phyloP scores from a whole-genome alignment of 768 basidiomycete species.

The Phanerodontia chrysosporium region DNA sequence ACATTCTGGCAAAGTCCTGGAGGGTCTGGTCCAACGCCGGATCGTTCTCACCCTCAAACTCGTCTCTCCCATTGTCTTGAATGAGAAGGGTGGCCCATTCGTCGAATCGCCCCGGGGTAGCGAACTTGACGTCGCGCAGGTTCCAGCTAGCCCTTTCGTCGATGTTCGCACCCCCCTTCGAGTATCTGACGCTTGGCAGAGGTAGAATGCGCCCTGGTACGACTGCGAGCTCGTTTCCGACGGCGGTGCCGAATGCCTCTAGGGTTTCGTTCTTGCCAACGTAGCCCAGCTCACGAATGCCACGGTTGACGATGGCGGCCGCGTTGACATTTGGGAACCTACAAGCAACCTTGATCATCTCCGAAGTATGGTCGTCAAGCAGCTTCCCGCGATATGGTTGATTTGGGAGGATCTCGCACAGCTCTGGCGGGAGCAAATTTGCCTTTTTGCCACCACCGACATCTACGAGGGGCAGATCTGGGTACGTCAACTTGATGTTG shows the following conservation, averaged over 20 bases:
- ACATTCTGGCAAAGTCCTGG: constrained; percentile 58
- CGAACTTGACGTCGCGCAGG: constrained; percentile 55
- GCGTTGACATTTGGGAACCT: constrained; percentile 48
- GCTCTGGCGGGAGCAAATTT: constrained; percentile 41
- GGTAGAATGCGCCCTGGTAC: constrained; percentile 51
- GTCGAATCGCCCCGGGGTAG: constrained; percentile 47
- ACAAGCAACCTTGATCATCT: constrained; percentile 48
- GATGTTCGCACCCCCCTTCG: constrained; percentile 27
- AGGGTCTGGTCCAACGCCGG: constrained; percentile 45
- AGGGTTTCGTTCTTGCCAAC: constrained; percentile 29
- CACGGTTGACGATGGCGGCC: constrained; percentile 37
- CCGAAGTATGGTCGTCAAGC: constrained; percentile 47
- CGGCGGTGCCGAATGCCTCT: constrained; percentile 39
- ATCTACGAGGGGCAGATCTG: constrained; percentile 42
- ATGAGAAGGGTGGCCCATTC: constrained; percentile 72
- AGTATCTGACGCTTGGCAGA: constrained; percentile 40
- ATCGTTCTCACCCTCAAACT: constrained; percentile 54
- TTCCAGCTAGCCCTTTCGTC: constrained; percentile 52
- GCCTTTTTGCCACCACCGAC: constrained; percentile 39
- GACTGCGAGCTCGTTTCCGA: constrained; percentile 48
- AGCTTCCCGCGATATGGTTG: constrained; percentile 47
- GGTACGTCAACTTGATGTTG: constrained; percentile 31
- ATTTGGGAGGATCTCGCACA: constrained; percentile 43
- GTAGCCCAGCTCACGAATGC: constrained; percentile 42
- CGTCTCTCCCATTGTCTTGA: constrained; percentile 55